A percentile compares a stretch with the other conserved stretches of the same genome.
phyloP scores from a whole-genome alignment of 306 rosid genomes.

The Prosopis cineraria region DNA sequence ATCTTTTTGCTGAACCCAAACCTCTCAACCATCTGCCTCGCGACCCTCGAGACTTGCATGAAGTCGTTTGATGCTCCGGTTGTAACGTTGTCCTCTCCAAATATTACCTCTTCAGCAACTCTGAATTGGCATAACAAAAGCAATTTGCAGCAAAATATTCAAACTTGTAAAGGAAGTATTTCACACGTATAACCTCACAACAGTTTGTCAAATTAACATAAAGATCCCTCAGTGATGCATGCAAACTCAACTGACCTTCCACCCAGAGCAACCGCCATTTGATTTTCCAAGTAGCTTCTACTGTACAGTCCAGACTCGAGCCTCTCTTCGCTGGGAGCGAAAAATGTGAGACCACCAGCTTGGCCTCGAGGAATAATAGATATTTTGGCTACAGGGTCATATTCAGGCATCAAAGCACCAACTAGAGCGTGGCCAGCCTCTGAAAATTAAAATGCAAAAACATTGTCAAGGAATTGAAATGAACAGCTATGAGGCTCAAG shows the following conservation, averaged over 20 bases:
- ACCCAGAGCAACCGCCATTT: constrained; percentile 97
- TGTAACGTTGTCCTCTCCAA: constrained; percentile 77
- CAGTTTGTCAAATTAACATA: background rate
- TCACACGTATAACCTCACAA: background rate
- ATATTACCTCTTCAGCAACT: constrained; percentile 85
- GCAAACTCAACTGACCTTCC: constrained; percentile 52
- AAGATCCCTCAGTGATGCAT: background rate
- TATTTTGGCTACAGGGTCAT: constrained; percentile 86
- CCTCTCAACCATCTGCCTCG: constrained; percentile 98
- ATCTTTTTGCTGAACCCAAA: constrained; percentile 97
- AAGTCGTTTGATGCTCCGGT: constrained; percentile 98
- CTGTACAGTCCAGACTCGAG: constrained; percentile 76
- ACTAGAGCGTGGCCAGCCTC: constrained; percentile 94
- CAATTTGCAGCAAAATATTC: constrained; percentile 21
- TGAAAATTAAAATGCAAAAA: constrained; percentile 41
- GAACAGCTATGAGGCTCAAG: background rate
- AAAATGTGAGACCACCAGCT: constrained; percentile 62
- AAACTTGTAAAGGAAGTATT: background rate
- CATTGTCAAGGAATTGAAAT: background rate
- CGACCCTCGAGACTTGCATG: constrained; percentile 98
- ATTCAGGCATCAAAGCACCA: constrained; percentile 60
- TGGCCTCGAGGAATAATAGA: constrained; percentile 94
- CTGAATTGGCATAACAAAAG: constrained; percentile 43
- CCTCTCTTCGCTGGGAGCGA: constrained; percentile 59
- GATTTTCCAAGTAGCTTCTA: constrained; percentile 99